phyloP scores from a whole-genome alignment of 1,139 yeast genomes.

The Wickerhamiella infanticola region DNA sequence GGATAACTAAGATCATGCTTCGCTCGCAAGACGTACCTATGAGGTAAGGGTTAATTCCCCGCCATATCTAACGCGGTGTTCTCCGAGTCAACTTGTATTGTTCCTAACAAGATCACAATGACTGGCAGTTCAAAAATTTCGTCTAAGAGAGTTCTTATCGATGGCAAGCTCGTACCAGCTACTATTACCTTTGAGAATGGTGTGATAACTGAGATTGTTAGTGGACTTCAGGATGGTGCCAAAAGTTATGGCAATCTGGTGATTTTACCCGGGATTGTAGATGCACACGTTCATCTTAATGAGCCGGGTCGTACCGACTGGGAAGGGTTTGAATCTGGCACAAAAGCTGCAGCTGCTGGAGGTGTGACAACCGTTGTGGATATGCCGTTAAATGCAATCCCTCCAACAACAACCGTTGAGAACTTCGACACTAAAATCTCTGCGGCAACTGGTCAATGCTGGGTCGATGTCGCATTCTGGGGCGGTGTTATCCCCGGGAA shows the following conservation, averaged over 20 bases:
- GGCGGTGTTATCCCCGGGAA: conserved; percentile 84
- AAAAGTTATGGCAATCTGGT: conserved; percentile 44
- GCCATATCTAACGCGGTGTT: too few species aligned
- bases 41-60: background rate
- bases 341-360: conserved; percentile 83
- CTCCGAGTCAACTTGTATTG: too few species aligned
- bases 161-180: conserved; percentile 39
- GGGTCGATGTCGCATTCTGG: conserved; percentile 95
- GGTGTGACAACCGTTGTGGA: conserved; percentile 93
- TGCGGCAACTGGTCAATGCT: conserved; percentile 69
- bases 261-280: conserved; percentile 82
- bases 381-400: conserved; percentile 92
- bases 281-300: conserved; percentile 82
- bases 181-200: conserved; percentile 58
- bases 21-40: background rate
- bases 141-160: conserved; percentile 48
- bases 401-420: conserved; percentile 77
- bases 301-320: conserved; percentile 93
- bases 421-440: conserved; percentile 57
- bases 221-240: conserved; percentile 15
- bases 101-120: too few species aligned
- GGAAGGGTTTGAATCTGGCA: conserved; percentile 93
- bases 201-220: conserved; percentile 41
- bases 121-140: conserved; percentile 24
- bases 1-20: conserved; percentile 17